These are phyloP conservation scores for Aspergillus pseudoviridinutans DNA, from an alignment of 2,329 filamentous ascomycete species.

Conservation along the genomic window DNA sequence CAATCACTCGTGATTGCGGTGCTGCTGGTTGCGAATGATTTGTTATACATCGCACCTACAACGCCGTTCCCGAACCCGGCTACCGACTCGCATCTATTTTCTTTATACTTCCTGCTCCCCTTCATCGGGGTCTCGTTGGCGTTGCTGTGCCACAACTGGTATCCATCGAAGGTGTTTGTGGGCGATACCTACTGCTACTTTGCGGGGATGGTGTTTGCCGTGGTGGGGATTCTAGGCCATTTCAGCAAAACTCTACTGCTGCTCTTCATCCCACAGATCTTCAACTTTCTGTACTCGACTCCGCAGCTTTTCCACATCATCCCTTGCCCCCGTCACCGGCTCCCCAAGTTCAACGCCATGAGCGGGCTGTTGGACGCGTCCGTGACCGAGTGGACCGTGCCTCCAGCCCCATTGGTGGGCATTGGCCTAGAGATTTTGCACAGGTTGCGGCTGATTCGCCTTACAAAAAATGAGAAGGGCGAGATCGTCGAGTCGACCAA, in stretches of 20 bases:
- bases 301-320: slow-evolving; percentile 89
- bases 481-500: slow-evolving; percentile 78
- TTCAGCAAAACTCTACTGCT: slow-evolving; percentile 96
- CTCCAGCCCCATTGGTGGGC: slow-evolving; percentile 63
- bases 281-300: slow-evolving; percentile 92
- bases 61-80: slow-evolving; percentile 85
- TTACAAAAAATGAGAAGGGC: slow-evolving; percentile 65
- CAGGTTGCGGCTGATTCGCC: slow-evolving; percentile 62
- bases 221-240: slow-evolving; percentile 93
- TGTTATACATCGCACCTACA: slow-evolving; percentile 71
- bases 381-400: slow-evolving; percentile 70
- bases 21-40: slow-evolving; percentile 81
- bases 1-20: slow-evolving; percentile 88
- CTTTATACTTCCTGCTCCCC: slow-evolving; percentile 86
- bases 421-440: slow-evolving; percentile 65
- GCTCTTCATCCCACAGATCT: slow-evolving; percentile 86
- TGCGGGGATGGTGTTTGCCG: slow-evolving; percentile 97
- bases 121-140: slow-evolving; percentile 91
- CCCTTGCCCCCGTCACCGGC: slow-evolving; percentile 86
- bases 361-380: slow-evolving; percentile 85
- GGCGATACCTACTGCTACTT: slow-evolving; percentile 99
- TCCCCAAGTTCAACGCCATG: slow-evolving; percentile 82
- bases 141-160: slow-evolving; percentile 90
- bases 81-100: slow-evolving; percentile 93
- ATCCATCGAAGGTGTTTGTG: slow-evolving; percentile 89